phyloP scores from a whole-genome alignment of 139 green algal species.

The Coccomyxa sp. region DNA sequence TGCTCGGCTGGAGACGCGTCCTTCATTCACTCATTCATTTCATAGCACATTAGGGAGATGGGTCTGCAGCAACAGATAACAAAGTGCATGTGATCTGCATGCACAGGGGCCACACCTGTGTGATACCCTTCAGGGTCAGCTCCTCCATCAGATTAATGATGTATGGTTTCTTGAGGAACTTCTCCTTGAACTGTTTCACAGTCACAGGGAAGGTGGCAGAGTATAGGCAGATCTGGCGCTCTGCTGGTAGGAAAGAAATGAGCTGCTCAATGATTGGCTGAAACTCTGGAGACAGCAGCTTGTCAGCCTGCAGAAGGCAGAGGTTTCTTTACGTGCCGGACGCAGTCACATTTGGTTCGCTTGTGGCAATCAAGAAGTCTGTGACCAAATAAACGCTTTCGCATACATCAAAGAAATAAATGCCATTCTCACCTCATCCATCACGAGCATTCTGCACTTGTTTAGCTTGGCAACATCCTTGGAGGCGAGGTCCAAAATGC shows the following conservation, averaged over 20 bases:
- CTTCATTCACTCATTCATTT: background rate
- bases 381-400: too few relatives aligned
- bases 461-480: conserved; percentile 92
- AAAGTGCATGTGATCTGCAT: background rate
- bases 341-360: too few relatives aligned
- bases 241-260: conserved; percentile 74
- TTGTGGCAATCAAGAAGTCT: too few relatives aligned
- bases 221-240: conserved; percentile 96
- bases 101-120: conserved; percentile 31
- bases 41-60: background rate
- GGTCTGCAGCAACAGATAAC: background rate
- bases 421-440: conserved; percentile 86
- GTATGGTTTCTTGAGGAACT: conserved; percentile 94
- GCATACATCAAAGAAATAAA: too few relatives aligned
- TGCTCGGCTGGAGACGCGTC: too few relatives aligned
- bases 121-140: conserved; percentile 97
- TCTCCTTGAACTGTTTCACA: conserved; percentile 97
- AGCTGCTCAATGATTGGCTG: conserved; percentile 94
- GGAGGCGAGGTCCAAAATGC: conserved; percentile 92
- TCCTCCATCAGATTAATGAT: conserved; percentile 99
- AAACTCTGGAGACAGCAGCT: conserved; percentile 96
- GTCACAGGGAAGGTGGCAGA: conserved; percentile 98
- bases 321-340: background rate
- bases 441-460: conserved; percentile 82
- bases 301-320: conserved; percentile 73